Percentiles rank a stretch among this genome's conserved stretches.
Conservation (phyloP, 139 green algal genomes). For the Limnomonas spitsbergensis region DNA sequence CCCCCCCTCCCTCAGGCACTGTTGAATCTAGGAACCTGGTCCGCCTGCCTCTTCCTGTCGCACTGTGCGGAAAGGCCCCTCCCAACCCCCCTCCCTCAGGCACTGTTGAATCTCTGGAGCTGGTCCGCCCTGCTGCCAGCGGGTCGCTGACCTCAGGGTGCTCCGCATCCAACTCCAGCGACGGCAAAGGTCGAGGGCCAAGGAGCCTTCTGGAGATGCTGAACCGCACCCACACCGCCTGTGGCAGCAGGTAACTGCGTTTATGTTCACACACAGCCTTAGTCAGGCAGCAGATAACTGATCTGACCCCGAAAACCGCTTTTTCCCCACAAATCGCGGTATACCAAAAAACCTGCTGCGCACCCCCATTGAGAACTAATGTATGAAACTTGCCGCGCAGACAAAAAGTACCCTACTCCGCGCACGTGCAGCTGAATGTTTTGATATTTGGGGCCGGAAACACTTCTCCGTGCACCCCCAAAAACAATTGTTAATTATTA, state of each 20-base stretch:
- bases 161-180: neutral
- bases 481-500: no score
- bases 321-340: no score
- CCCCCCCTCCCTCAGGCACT: no score
- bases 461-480: no score
- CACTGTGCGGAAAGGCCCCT: no score
- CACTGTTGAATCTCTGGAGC: conserved; percentile 10
- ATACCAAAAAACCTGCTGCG: no score
- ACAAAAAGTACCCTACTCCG: no score
- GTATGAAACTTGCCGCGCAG: neutral
- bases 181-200: neutral
- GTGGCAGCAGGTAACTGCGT: conserved; percentile 3
- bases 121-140: neutral
- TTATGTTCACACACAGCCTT: neutral
- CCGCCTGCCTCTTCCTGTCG: no score
- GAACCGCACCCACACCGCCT: neutral
- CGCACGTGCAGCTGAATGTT: neutral
- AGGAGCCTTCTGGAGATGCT: conserved; percentile 9
- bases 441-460: no score
- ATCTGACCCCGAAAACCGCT: no score
- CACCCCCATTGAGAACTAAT: neutral
- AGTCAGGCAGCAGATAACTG: neutral
- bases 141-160: neutral
- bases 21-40: no score
- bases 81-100: no score